Conservation (phyloP, 345 rosid genomes). For the Clausena lansium region DNA sequence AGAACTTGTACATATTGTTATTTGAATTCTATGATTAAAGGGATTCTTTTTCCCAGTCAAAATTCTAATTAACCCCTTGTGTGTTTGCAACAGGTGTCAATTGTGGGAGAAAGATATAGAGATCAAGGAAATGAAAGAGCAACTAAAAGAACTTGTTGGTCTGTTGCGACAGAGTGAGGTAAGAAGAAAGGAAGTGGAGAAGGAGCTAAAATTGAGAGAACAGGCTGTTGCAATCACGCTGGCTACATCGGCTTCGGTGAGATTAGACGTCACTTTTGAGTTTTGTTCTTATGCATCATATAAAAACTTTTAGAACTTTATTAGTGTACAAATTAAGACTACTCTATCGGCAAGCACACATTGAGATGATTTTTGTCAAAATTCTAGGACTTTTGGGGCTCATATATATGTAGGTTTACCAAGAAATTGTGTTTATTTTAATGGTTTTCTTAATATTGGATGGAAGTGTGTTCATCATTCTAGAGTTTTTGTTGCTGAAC, state of each 20-base stretch:
- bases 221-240: conserved; percentile 64
- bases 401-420: neutral
- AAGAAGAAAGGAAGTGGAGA: conserved; percentile 74
- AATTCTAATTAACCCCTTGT: conserved; percentile 5
- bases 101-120: conserved; percentile 93
- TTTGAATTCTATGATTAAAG: neutral
- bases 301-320: conserved; percentile 2
- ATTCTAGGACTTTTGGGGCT: neutral
- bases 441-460: neutral
- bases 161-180: conserved; percentile 74
- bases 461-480: neutral
- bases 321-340: neutral
- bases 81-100: conserved; percentile 61
- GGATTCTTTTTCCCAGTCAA: conserved; percentile 6
- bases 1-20: neutral
- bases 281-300: neutral
- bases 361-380: neutral
- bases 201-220: conserved; percentile 78
- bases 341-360: neutral
- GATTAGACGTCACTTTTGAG: conserved; percentile 10
- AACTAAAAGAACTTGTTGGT: conserved; percentile 80
- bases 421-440: neutral
- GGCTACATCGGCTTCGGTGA: conserved; percentile 65
- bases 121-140: conserved; percentile 89
- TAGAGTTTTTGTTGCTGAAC: neutral